Conservation (phyloP, 345 rosid genomes). For the Streptanthus diversifolius region DNA sequence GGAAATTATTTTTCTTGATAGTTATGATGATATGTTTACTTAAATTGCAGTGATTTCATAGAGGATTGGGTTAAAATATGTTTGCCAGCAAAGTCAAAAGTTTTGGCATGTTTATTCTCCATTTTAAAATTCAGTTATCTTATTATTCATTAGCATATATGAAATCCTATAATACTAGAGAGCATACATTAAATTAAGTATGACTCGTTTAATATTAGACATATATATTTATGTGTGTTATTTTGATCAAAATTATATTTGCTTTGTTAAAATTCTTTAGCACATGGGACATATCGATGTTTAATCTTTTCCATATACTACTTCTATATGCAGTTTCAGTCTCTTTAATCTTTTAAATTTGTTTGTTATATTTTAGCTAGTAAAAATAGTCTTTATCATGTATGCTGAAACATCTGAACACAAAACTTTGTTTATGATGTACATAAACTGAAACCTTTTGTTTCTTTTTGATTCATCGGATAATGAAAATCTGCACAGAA, state of each 20-base stretch:
- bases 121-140: background rate
- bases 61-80: constrained; percentile 91
- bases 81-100: constrained; percentile 64
- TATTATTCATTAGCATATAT: background rate
- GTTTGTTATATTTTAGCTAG: background rate
- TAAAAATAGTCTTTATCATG: background rate
- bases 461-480: background rate
- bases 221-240: background rate
- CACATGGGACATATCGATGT: background rate
- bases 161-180: background rate
- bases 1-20: background rate
- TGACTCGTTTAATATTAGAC: background rate
- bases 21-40: background rate
- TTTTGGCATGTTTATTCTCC: constrained; percentile 37
- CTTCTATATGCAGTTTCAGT: background rate
- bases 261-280: background rate
- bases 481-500: background rate
- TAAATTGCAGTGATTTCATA: constrained; percentile 69
- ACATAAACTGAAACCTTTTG: background rate
- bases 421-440: background rate
- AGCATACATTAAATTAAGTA: background rate
- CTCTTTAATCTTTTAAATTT: background rate
- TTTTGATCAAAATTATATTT: too few species aligned
- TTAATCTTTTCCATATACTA: background rate
- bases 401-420: background rate